Conservation (phyloP, 306 rosid genomes). For the Cucumis melo region DNA sequence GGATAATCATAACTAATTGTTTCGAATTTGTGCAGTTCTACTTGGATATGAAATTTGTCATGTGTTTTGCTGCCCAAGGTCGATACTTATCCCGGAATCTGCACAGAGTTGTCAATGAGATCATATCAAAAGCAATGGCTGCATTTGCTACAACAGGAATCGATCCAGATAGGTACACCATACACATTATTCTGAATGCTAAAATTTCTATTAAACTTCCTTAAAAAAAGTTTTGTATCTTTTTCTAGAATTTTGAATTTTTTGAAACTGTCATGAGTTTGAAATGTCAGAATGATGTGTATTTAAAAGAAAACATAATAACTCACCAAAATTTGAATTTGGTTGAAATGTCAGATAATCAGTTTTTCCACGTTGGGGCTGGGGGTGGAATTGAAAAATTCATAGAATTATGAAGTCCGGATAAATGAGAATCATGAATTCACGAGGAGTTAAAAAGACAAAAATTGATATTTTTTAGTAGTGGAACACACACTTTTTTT, state of each 20-base stretch:
- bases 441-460: too few relatives aligned
- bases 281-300: too few relatives aligned
- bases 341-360: background rate
- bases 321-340: background rate
- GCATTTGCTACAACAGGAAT: constrained; percentile 85
- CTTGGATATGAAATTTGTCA: constrained; percentile 97
- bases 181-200: constrained; percentile 11
- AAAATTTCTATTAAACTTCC: background rate
- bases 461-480: too few relatives aligned
- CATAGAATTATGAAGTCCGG: too few relatives aligned
- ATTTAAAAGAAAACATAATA: too few relatives aligned
- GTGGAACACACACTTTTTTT: too few relatives aligned
- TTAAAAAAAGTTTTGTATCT: too few relatives aligned
- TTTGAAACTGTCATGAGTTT: background rate
- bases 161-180: constrained; percentile 83
- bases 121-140: constrained; percentile 77
- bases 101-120: constrained; percentile 72
- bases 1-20: background rate
- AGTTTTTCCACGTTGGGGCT: background rate
- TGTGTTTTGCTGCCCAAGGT: constrained; percentile 82
- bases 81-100: constrained; percentile 82
- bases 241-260: too few relatives aligned
- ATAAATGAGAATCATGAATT: too few relatives aligned
- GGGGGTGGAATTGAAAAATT: too few relatives aligned
- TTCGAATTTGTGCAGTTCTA: constrained; percentile 63